Percentiles rank a stretch among this genome's conserved stretches.
Conservation (phyloP, 2,329 filamentous ascomycete genomes). For the Diaporthe eres region DNA sequence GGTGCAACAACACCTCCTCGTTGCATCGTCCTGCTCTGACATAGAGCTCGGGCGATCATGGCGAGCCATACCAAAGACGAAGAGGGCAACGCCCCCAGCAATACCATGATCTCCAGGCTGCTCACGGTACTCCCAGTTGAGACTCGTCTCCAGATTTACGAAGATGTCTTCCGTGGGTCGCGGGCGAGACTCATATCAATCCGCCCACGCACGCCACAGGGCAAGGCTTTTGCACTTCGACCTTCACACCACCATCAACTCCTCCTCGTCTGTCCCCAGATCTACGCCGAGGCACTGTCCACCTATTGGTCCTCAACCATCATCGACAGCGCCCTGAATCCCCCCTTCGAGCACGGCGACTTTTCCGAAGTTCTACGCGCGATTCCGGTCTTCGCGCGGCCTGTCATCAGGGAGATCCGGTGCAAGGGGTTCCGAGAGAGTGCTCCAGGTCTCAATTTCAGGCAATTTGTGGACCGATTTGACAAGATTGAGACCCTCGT, state of each 20-base stretch:
- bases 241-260: background rate
- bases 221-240: background rate
- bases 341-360: background rate
- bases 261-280: background rate
- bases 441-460: background rate
- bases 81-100: background rate
- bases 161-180: background rate
- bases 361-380: background rate
- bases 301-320: background rate
- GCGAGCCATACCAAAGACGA: background rate
- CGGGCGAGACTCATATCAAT: background rate
- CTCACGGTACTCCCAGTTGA: background rate
- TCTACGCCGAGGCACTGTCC: background rate
- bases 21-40: background rate
- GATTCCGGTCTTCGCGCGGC: background rate
- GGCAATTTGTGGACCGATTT: background rate
- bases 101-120: background rate
- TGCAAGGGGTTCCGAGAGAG: background rate
- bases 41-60: background rate
- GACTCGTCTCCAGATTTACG: background rate
- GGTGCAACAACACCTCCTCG: background rate
- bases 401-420: background rate
- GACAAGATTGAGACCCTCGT: background rate
- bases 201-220: fast-evolving
- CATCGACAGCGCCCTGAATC: background rate